Evolutionary conservation across 2,329 filamentous ascomycete species (phyloP).

Genomic region (Cladophialophora exuberans): DNA sequence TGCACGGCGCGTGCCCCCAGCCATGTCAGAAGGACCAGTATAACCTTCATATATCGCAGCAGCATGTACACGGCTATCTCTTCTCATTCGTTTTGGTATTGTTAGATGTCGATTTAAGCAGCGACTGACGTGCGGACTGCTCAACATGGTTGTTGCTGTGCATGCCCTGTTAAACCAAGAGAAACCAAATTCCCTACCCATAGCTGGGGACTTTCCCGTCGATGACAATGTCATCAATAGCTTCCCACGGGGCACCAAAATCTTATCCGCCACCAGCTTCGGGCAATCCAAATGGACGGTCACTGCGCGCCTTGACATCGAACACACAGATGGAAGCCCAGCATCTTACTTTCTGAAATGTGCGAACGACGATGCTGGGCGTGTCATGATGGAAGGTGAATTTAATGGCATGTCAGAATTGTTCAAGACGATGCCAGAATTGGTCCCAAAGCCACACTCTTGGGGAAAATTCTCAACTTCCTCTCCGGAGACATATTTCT

Average conservation of each 20-base stretch:
- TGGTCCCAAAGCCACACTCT: conserved; percentile 38
- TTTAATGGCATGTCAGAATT: conserved; percentile 39
- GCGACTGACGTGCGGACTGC: background rate
- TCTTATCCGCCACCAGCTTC: conserved; percentile 10
- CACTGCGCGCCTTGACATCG: conserved; percentile 9
- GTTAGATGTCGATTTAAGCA: too few relatives aligned
- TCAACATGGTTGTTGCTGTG: background rate
- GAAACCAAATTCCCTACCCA: background rate
- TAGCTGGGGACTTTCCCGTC: conserved; percentile 7
- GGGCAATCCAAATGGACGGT: conserved; percentile 12
- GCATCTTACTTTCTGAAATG: conserved; percentile 23
- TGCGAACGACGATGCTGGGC: conserved; percentile 14
- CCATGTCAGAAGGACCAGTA: too few relatives aligned
- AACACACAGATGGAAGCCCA: background rate
- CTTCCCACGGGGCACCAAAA: conserved; percentile 5
- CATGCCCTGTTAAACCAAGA: background rate
- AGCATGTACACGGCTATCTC: too few relatives aligned
- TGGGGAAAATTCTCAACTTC: conserved; percentile 35
- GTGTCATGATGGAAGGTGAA: conserved; percentile 37
- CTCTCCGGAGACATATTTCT: conserved; percentile 36
- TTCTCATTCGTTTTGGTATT: too few relatives aligned
- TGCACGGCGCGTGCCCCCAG: too few relatives aligned
- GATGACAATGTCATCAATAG: conserved; percentile 9
- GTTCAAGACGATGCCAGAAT: conserved; percentile 34
- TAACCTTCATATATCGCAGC: too few relatives aligned